phyloP scores from a whole-genome alignment of 169 alveolate genomes.

The Eimeria sp. region DNA sequence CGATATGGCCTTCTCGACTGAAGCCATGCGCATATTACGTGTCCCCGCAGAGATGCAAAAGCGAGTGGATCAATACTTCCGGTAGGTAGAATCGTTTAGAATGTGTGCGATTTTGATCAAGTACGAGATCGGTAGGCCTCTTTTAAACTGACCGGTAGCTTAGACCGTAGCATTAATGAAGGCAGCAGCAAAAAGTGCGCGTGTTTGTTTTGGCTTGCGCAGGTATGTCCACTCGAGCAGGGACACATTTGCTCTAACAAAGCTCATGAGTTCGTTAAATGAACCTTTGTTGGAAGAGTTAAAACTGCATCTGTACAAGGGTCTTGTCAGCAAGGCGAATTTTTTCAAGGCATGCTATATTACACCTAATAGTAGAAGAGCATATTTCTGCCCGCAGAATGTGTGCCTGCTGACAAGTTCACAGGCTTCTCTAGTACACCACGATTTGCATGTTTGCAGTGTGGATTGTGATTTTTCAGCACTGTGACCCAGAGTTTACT shows the following conservation, averaged over 20 bases:
- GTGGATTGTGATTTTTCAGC: slow-evolving; percentile 17
- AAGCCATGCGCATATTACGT: slow-evolving; percentile 74
- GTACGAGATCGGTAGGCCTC: neutral
- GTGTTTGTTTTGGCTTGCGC: neutral
- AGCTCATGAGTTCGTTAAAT: slow-evolving; percentile 64
- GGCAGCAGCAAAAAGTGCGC: neutral
- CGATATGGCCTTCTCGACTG: slow-evolving; percentile 59
- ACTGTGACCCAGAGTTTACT: slow-evolving; percentile 74
- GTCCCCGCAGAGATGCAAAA: slow-evolving; percentile 71
- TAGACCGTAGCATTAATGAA: neutral
- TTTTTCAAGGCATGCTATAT: slow-evolving; percentile 45
- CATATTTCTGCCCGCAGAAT: neutral
- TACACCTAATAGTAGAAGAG: neutral
- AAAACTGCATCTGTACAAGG: slow-evolving; percentile 61
- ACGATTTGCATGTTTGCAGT: neutral
- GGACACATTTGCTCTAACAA: slow-evolving; percentile 55
- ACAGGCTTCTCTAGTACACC: neutral
- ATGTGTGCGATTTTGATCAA: neutral
- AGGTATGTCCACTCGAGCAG: slow-evolving; percentile 63
- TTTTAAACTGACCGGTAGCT: neutral
- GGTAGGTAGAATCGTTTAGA: slow-evolving; percentile 15
- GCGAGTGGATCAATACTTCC: slow-evolving; percentile 63
- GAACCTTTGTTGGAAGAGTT: slow-evolving; percentile 72
- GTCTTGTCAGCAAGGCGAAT: slow-evolving; percentile 50
- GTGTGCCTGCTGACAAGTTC: neutral